A percentile compares a stretch with the other conserved stretches of the same genome.
These are phyloP conservation scores for Sugiyamaella grinbergsii DNA, from an alignment of 1,139 yeast species.

Conservation along the genomic window DNA sequence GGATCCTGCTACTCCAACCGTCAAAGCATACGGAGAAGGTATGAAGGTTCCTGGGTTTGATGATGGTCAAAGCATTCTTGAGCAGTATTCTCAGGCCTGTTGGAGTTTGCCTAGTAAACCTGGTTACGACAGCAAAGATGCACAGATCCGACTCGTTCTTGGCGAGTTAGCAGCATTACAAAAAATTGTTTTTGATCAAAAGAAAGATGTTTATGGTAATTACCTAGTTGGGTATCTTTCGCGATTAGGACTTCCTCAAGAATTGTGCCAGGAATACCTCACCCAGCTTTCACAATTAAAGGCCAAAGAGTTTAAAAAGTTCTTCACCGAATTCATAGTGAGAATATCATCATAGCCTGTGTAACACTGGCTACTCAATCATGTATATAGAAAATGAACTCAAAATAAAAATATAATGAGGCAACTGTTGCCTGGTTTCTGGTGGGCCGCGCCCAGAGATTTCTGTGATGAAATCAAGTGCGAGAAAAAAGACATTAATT, in stretches of 20 bases:
- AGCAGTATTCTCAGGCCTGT: conserved; percentile 65
- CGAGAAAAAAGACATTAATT: too few relatives aligned
- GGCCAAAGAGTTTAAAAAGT: conserved; percentile 39
- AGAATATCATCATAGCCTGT: conserved; percentile 15
- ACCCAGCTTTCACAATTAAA: conserved; percentile 31
- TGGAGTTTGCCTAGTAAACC: conserved; percentile 82
- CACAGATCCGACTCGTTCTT: conserved; percentile 72
- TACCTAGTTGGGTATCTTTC: conserved; percentile 38
- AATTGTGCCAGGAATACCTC: conserved; percentile 35
- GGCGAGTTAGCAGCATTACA: conserved; percentile 74
- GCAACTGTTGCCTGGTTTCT: too few relatives aligned
- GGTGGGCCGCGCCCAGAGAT: too few relatives aligned
- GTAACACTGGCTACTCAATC: not conserved
- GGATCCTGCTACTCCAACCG: conserved; percentile 34
- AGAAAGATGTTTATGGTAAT: conserved; percentile 37
- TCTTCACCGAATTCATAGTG: conserved; percentile 27
- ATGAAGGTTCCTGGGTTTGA: conserved; percentile 67
- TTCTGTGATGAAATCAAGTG: too few relatives aligned
- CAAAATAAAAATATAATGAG: too few relatives aligned
- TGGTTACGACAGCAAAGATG: conserved; percentile 69
- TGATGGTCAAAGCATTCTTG: conserved; percentile 59
- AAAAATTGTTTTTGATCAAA: conserved; percentile 55
- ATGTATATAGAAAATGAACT: conserved; percentile 13
- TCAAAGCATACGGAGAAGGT: conserved; percentile 55
- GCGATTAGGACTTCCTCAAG: conserved; percentile 38